Base-by-base conservation (phyloP, 2,329 filamentous ascomycete species). In the Arthrobotrys iridis region DNA sequence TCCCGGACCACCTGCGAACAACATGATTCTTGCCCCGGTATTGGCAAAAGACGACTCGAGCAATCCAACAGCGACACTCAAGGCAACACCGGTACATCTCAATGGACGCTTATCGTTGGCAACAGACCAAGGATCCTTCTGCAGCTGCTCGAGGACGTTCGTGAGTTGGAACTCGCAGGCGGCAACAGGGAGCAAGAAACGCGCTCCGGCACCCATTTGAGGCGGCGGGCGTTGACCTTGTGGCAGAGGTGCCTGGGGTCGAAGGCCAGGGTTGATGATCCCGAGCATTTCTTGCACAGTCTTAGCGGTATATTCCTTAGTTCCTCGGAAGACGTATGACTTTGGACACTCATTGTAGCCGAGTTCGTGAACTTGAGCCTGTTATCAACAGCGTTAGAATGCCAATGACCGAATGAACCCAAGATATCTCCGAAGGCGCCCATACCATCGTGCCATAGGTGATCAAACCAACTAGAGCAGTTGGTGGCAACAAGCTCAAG, bases 211-310 rank as follows among this genome's bases (percentile, higher is more conserved):
- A 70, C 72, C 72, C 82, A 92, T 89, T 8, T 91, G 88, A 79
- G 91, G 87, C 78, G 89, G 87, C 41, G 90, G 88, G 57, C 92
- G 89, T 77, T 92, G 79, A 18, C 79, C 79, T 8, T 78, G 79
- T 7, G 65, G 71, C 72, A 79, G 92, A 50, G 91, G 90, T 77
- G 89, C 88, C 77, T 89, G 89, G 22, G 93, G 93, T 78, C 95
- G 89, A 77, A 93, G 82, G 35, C 89, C 88, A 22, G 91, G 86
- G 18, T 90, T 87, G 52, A 90, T 86, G 64, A 97, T 86, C 26
- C 93, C 95, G 58, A 99, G 89, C 95, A 99, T 99, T 81, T 99
- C 95, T 83, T 98, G 94, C n/a, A 99, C 93, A 82, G 98, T 93
- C 84, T 98, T 98, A 63, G 93, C 92, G n/a, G 90, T 87, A 83